Evolutionary conservation across 2,329 filamentous ascomycete species (phyloP).

Genomic region (Neofusicoccum umdonicola): DNA sequence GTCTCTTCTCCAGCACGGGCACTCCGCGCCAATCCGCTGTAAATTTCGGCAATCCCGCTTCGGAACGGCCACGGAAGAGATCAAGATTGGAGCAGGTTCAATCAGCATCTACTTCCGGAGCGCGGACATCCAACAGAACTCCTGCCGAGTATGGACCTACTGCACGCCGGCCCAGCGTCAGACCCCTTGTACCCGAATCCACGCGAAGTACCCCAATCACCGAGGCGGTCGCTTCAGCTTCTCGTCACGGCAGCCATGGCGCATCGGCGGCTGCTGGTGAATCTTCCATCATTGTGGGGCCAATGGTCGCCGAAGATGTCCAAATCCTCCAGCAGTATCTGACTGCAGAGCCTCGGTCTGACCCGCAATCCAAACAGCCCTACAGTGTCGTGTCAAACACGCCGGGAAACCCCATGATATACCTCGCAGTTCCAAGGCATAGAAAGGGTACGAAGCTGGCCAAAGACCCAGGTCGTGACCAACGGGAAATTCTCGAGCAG

Average conservation of each 20-base stretch:
- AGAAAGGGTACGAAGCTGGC: slow-evolving; percentile 44
- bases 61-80: slow-evolving; percentile 27
- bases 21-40: slow-evolving; percentile 21
- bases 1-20: slow-evolving; percentile 32
- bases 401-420: slow-evolving; percentile 39
- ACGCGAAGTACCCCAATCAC: not conserved
- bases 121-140: slow-evolving; percentile 27
- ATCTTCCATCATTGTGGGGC: slow-evolving; percentile 39
- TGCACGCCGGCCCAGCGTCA: slow-evolving; percentile 2
- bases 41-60: slow-evolving; percentile 20
- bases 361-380: slow-evolving; percentile 31
- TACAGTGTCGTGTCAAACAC: slow-evolving; percentile 53
- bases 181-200: not conserved
- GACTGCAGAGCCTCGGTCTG: slow-evolving; percentile 29
- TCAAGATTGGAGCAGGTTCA: slow-evolving; percentile 29
- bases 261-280: slow-evolving; percentile 29
- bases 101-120: slow-evolving; percentile 21
- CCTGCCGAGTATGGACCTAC: slow-evolving; percentile 26
- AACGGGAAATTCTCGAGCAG: slow-evolving; percentile 42
- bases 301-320: slow-evolving; percentile 42
- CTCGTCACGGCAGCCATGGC: not conserved
- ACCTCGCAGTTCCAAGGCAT: slow-evolving; percentile 49
- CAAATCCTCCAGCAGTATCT: slow-evolving; percentile 42
- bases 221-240: not conserved
- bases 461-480: slow-evolving; percentile 35